Evolutionary conservation across 306 rosid genomes (phyloP).

Genomic region (Sophora flavescens): DNA sequence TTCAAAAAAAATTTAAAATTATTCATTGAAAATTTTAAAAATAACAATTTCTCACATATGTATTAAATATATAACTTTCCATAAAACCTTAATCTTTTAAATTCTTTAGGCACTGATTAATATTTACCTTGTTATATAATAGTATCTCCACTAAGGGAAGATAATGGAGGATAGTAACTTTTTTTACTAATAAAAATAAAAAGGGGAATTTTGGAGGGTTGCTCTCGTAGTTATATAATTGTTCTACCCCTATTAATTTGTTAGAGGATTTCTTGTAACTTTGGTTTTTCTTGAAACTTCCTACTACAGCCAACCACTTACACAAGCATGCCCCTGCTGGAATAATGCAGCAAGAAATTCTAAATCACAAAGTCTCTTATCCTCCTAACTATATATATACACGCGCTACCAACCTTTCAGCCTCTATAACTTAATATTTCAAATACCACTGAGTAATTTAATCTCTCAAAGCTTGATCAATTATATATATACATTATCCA

Average conservation of each 20-base stretch:
- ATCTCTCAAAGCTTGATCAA: conserved; percentile 44
- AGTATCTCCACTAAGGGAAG: neutral
- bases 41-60: too few species aligned
- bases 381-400: conserved; percentile 49
- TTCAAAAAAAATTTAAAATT: too few species aligned
- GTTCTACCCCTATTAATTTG: conserved; percentile 38
- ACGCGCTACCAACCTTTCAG: conserved; percentile 59
- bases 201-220: conserved; percentile 72
- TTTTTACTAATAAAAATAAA: conserved; percentile 44
- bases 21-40: too few species aligned
- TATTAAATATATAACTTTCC: too few species aligned
- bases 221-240: conserved; percentile 32
- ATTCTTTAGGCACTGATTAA: too few species aligned
- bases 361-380: conserved; percentile 49
- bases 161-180: conserved; percentile 32
- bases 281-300: conserved; percentile 83
- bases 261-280: conserved; percentile 76
- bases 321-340: conserved; percentile 72
- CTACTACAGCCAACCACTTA: conserved; percentile 73
- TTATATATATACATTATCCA: conserved; percentile 48
- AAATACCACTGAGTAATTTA: conserved; percentile 44
- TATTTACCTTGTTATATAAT: neutral
- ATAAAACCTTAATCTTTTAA: too few species aligned
- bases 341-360: conserved; percentile 45
- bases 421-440: conserved; percentile 52